Evolutionary conservation across 1,139 yeast species (phyloP), one percentile per base, ranked within the genome.

Genomic region (Sugiyamaella japonica): DNA sequence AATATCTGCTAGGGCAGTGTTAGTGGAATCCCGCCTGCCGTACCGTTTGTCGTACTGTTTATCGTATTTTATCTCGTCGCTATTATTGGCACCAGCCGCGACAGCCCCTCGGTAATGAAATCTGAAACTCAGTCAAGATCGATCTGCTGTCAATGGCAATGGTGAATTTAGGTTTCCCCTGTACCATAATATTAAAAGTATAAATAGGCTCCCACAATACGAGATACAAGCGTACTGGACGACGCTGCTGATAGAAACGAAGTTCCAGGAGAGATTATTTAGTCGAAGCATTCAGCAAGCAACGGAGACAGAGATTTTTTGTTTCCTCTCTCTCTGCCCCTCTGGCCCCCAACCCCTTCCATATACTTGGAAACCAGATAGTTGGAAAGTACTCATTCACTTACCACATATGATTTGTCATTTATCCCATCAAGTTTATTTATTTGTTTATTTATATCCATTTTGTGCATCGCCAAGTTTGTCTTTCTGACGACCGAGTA

Each of bases 81-180:
- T 20, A 20, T 20, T 20, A 20, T 20, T 20, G 25, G 25, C 25
- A 20, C 6, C 6, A 20, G 25, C 25, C 25, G 25, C 29, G 43
- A 39, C 13, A 39, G 29, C 13, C 28, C n/a, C 13, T 17, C 34
- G 34, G 15, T 13, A 34, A 42, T 42, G 32, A 12, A 44, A 44
- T 44, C 40, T 44, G 48, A 44, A 44, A 44, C 48, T 36, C 40
- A 44, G 17, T 34, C 34, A 25, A 28, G 47, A 44, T 44, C 48
- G 15, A 44, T 44, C 39, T 34, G 48, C 9, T 29, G 34, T 29
- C 34, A 29, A 9, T 29, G n/a, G n/a, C 16, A 32, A 20, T 36
- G 4, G 39, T 34, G 12, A 12, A 34, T 10, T 44, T 36, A 34
- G 39, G 41, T 44, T 34, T 44, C 13, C 17, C 4, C 6, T 44